These are phyloP conservation scores for Marchantia paleacea DNA, from an alignment of 225 moss, liverwort and hornwort species.

Conservation along the genomic window DNA sequence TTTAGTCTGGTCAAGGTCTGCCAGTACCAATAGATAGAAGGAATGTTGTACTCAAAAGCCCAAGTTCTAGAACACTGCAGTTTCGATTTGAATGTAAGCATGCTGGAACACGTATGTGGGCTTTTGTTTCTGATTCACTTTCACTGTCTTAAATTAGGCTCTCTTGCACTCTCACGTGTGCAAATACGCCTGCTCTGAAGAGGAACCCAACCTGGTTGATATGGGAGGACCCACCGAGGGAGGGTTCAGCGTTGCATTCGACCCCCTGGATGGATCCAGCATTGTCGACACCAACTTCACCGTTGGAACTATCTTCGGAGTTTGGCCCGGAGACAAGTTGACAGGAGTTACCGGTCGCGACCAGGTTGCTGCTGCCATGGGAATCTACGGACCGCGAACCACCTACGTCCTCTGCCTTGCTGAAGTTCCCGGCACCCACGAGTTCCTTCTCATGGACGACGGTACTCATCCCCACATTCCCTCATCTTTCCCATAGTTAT, in stretches of 20 bases:
- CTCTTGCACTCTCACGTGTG: slow-evolving; percentile 81
- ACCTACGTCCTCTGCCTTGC: slow-evolving; percentile 78
- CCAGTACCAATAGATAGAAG: too few species aligned
- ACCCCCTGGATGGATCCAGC: slow-evolving; percentile 96
- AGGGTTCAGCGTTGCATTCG: slow-evolving; percentile 95
- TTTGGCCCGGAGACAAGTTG: slow-evolving; percentile 91
- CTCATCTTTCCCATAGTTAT: neutral
- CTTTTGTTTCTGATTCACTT: neutral
- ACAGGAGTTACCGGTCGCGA: slow-evolving; percentile 82
- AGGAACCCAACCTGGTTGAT: slow-evolving; percentile 72
- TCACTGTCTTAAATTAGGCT: slow-evolving; percentile 36
- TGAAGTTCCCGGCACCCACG: slow-evolving; percentile 83
- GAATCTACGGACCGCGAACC: slow-evolving; percentile 89
- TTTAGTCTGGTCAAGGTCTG: neutral
- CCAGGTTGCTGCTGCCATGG: slow-evolving; percentile 90
- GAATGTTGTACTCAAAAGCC: too few species aligned
- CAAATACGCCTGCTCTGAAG: slow-evolving; percentile 98
- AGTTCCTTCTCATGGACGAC: slow-evolving; percentile 91
- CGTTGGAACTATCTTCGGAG: slow-evolving; percentile 96
- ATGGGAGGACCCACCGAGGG: slow-evolving; percentile 69
- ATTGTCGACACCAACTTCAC: slow-evolving; percentile 99
- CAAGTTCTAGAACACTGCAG: too few species aligned
- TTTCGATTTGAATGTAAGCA: too few species aligned
- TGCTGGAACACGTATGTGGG: too few species aligned
- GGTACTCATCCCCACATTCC: slow-evolving; percentile 32